Conservation (phyloP, 371 early-diverging fungal genomes). For the Rhizopus arrhizus region DNA sequence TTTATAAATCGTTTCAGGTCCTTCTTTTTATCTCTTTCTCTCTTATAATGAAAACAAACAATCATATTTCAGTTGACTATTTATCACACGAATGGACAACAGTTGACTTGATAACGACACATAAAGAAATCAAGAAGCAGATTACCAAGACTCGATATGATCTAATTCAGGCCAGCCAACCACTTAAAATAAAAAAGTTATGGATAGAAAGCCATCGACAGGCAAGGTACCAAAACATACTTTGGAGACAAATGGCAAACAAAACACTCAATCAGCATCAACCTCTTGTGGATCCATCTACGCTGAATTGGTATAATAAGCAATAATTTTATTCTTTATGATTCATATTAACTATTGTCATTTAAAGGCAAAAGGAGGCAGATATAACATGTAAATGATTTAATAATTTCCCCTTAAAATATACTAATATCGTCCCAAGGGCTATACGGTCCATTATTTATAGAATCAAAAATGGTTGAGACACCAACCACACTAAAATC, state of each 20-base stretch:
- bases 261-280: conserved; percentile 27
- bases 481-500: conserved; percentile 5
- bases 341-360: neutral
- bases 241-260: conserved; percentile 50
- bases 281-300: conserved; percentile 36
- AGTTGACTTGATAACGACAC: conserved; percentile 34
- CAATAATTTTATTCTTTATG: neutral
- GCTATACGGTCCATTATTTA: conserved; percentile 44
- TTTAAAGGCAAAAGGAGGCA: conserved; percentile 41
- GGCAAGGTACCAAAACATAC: conserved; percentile 39
- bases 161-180: conserved; percentile 3
- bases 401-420: neutral
- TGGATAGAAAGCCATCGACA: conserved; percentile 30
- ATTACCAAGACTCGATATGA: conserved; percentile 21
- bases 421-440: conserved; percentile 20
- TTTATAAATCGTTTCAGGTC: neutral
- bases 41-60: conserved; percentile 28
- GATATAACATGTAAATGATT: conserved; percentile 35
- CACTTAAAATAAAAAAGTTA: conserved; percentile 24
- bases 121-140: conserved; percentile 35
- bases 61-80: conserved; percentile 44
- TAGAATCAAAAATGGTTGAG: neutral
- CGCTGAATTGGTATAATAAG: conserved; percentile 39
- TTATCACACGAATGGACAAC: conserved; percentile 47
- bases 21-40: conserved; percentile 1